Base-by-base conservation (phyloP, 2,329 filamentous ascomycete genomes). In the Penicillium sp. region DNA sequence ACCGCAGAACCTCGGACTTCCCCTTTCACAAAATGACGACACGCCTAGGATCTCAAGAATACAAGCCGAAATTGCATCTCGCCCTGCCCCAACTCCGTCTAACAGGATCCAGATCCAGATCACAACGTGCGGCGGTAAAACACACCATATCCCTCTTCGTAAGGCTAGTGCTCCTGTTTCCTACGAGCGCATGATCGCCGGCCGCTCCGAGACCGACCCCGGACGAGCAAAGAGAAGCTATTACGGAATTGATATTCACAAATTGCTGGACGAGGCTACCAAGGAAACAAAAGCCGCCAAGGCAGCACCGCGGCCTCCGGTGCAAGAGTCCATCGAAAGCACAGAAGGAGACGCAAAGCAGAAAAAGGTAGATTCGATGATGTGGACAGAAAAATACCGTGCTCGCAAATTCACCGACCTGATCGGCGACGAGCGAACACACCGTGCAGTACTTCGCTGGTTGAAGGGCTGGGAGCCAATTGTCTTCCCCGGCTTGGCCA, bases 351-450 rank as follows among this genome's bases (percentile, higher is more conserved):
- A 70, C 62, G 72, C 53, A 44, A 68, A 58, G 47, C 66, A 68
- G 50, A 73, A 74, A 37, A 77, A 78, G 55, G 47, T 72, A n/a
- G 64, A 73, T 33, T 71, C 70, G 45, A 72, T 69, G 57, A 78
- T 99, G 73, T 99, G 95, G 95, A 97, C 94, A 0, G 95, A 99
- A 75, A 99, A 99, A 75, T 99, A 99, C 74, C 89, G 95, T 38
- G 95, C 95, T 30, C 88, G 88, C 63, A 94, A 89, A 70, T 99
- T 98, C 71, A 91, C 93, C 69, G 95, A 99, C 69, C 83, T 99
- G 0, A 92, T 96, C 53, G 96, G 96, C 30, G 95, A 99, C 70
- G 95, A 99, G 74, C 85, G 93, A 49, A 98, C 94, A 28, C 96
- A 99, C 76, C 88, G 95, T 63, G 86, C 90, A 62, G 94, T 99